These are phyloP conservation scores for Termitomyces sp. DNA, from an alignment of 768 basidiomycete species.

Conservation along the genomic window DNA sequence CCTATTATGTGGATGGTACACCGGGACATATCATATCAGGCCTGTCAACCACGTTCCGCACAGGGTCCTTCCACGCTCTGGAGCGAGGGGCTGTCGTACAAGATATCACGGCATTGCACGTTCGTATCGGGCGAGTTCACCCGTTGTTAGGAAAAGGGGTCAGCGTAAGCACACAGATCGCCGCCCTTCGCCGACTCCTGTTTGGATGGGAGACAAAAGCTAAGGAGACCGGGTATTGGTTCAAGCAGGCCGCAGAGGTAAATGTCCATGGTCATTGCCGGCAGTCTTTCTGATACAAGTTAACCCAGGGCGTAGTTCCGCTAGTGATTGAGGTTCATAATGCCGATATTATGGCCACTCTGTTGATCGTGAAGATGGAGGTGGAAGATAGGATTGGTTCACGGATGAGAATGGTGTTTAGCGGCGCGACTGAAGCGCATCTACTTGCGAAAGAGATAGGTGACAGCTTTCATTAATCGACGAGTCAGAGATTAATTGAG, in stretches of 20 bases:
- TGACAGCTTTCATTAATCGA: conserved; percentile 8
- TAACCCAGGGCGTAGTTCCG: conserved; percentile 49
- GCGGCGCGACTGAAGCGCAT: conserved; percentile 57
- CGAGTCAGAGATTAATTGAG: background rate
- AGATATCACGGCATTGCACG: conserved; percentile 56
- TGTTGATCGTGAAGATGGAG: conserved; percentile 64
- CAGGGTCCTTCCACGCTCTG: conserved; percentile 51
- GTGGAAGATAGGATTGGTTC: conserved; percentile 53
- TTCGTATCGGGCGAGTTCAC: conserved; percentile 40
- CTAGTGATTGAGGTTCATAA: conserved; percentile 63
- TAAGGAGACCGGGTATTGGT: conserved; percentile 47
- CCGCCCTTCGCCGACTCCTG: conserved; percentile 55
- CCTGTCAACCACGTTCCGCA: conserved; percentile 55
- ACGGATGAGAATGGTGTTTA: conserved; percentile 56
- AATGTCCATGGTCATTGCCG: conserved; percentile 1
- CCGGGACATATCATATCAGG: conserved; percentile 48
- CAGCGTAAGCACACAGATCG: conserved; percentile 65
- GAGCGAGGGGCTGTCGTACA: conserved; percentile 56
- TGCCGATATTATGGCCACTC: conserved; percentile 67
- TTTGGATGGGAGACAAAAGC: conserved; percentile 43
- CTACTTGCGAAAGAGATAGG: conserved; percentile 66
- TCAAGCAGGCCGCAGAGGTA: conserved; percentile 52
- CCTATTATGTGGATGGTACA: conserved; percentile 30
- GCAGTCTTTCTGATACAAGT: conserved; percentile 3
- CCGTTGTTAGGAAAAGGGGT: conserved; percentile 26